phyloP scores from a whole-genome alignment of 257 asterid species.

The Solanum tacnaense region DNA sequence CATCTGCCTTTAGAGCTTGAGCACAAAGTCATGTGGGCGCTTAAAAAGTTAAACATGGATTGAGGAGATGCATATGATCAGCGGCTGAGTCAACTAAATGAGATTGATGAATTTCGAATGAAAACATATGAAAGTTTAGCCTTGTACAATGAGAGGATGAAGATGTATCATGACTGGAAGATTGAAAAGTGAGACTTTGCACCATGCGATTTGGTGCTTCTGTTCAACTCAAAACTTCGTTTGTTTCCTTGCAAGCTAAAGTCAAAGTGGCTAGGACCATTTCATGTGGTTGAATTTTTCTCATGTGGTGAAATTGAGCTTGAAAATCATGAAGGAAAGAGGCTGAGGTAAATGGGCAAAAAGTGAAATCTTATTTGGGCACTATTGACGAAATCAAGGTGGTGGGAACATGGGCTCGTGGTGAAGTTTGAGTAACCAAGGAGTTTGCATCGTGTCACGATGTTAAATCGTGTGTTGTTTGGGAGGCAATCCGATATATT shows the following conservation, averaged over 20 bases:
- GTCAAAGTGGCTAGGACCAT: background rate
- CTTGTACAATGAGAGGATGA: background rate
- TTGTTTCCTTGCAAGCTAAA: background rate
- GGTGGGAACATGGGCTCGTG: background rate
- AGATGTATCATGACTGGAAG: background rate
- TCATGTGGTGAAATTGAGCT: background rate
- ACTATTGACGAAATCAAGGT: background rate
- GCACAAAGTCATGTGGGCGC: background rate
- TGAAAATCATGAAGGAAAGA: background rate
- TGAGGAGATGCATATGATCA: background rate
- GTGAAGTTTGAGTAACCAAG: background rate
- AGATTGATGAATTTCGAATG: background rate
- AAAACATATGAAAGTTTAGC: no score
- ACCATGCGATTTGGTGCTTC: background rate
- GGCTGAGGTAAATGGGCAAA: background rate
- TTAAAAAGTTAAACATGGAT: background rate
- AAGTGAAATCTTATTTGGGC: background rate
- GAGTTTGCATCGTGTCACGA: background rate
- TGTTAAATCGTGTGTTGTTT: background rate
- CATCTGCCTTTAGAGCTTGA: background rate
- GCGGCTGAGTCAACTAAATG: background rate
- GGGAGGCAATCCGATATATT: background rate
- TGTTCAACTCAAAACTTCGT: background rate
- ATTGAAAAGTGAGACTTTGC: background rate
- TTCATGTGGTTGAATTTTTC: background rate